Percentiles rank a stretch among this genome's conserved stretches.
Evolutionary conservation across 2,329 filamentous ascomycete genomes (phyloP).

Genomic region (Cladosporium sp.): DNA sequence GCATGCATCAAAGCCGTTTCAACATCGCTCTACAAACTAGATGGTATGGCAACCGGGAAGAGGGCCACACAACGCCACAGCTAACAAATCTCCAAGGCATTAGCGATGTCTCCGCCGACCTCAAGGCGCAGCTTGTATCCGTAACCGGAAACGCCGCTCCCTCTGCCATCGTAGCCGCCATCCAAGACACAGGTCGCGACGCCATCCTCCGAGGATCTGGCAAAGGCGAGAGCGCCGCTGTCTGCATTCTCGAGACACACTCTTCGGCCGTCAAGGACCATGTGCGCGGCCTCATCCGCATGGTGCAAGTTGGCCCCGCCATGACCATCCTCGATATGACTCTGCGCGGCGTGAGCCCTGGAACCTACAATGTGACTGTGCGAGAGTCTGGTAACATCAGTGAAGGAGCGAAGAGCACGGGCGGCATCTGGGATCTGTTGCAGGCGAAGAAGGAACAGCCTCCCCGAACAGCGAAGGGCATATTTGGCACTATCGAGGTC

Average conservation of each 20-base stretch:
- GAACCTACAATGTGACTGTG: slow-evolving; percentile 76
- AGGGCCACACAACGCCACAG: no score
- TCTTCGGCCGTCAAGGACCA: slow-evolving; percentile 54
- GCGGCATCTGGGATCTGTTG: slow-evolving; percentile 67
- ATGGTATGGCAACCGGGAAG: slow-evolving; percentile 41
- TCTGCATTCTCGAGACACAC: slow-evolving; percentile 92
- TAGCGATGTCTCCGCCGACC: slow-evolving; percentile 71
- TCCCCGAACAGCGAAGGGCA: slow-evolving; percentile 49
- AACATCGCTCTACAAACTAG: slow-evolving; percentile 66
- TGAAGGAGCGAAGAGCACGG: slow-evolving; percentile 72
- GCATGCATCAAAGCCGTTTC: slow-evolving; percentile 83
- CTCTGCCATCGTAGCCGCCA: slow-evolving; percentile 80
- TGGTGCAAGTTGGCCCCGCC: slow-evolving; percentile 80
- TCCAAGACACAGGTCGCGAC: slow-evolving; percentile 85
- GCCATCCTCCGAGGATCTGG: slow-evolving; percentile 90
- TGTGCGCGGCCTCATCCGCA: slow-evolving; percentile 80
- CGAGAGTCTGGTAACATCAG: slow-evolving; percentile 84
- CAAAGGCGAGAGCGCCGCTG: slow-evolving; percentile 72
- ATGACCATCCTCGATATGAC: slow-evolving; percentile 84
- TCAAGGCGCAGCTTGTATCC: slow-evolving; percentile 75
- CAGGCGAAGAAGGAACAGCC: slow-evolving; percentile 38
- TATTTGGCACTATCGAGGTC: slow-evolving; percentile 71
- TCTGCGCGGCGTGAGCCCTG: slow-evolving; percentile 71
- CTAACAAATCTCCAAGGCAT: slow-evolving; percentile 52
- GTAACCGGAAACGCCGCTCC: slow-evolving; percentile 87